Percentiles rank a stretch among this genome's conserved stretches.
These are phyloP conservation scores for Sporothrix luriei DNA, from an alignment of 2,329 filamentous ascomycete species.

Conservation along the genomic window DNA sequence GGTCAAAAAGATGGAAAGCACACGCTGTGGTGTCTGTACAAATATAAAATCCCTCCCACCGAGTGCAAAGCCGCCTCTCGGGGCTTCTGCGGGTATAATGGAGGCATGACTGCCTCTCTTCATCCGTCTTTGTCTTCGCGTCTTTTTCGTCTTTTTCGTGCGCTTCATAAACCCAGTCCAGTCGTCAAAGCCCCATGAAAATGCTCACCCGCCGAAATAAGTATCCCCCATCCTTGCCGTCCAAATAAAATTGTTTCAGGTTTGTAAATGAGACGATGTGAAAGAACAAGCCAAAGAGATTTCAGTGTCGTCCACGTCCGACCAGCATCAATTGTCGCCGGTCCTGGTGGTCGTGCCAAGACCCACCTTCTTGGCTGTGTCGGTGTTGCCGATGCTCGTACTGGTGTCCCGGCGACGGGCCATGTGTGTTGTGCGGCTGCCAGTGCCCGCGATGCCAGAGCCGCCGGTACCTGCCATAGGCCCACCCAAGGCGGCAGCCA, in stretches of 20 bases:
- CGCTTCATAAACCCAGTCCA: neutral
- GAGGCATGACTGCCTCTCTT: neutral
- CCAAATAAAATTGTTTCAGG: neutral
- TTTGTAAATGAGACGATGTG: no score
- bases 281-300: no score
- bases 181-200: neutral
- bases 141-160: neutral
- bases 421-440: conserved; percentile 37
- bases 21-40: neutral
- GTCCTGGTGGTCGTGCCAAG: conserved; percentile 15
- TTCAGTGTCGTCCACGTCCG: neutral
- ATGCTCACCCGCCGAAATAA: neutral
- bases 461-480: neutral
- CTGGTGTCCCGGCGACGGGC: conserved; percentile 60
- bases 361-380: conserved; percentile 63
- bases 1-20: no score
- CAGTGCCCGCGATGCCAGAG: neutral
- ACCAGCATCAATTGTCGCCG: neutral
- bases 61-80: neutral
- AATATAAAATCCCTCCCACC: neutral
- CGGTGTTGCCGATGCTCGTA: conserved; percentile 62
- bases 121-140: neutral
- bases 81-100: conserved; percentile 14
- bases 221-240: neutral
- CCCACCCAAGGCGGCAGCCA: conserved; percentile 37